Base-by-base conservation (phyloP, 2,329 filamentous ascomycete genomes). In the Penicillium polonicum region DNA sequence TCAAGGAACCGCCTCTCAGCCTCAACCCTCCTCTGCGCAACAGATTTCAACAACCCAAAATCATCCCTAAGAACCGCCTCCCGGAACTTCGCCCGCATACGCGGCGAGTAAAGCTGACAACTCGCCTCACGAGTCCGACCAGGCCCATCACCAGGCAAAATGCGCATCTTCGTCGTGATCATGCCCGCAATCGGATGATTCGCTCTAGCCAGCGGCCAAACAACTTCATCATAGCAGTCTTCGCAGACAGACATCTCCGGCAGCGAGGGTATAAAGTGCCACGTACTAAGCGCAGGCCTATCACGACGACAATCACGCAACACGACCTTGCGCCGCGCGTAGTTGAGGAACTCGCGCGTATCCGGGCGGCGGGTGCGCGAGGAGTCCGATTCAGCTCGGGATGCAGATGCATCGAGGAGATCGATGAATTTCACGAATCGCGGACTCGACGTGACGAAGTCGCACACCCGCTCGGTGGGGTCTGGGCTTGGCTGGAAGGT, bases 221-320 rank as follows among this genome's bases (percentile, higher is more conserved):
- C 85, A 0, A 91, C 83, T 23, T 91, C 86, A 17, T 90, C 84
- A 71, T 89, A 96, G 73, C 92, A 97, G 73, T 93, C 90, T 62
- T 89, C 86, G 74, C 92, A 97, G 4, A 96, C 88, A 0, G 89
- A 91, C 67, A 96, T 85, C 48, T 92, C 84, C 0, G 89, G 90
- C 0, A 95, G 77, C 15, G 84, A 80, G 0, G 89, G 85, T 72
- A 95, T 91, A 55, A 84, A 86, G 72, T 95, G 87, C 92, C 92
- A 97, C 13, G 81, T 82, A 54, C 85, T 82, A n/a, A 79, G 73
- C 2, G 88, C 74, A 5, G 85, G 80, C n/a, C 80, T 82, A 69
- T 89, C 85, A 35, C 85, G 81, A 21, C 79, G 78, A 69, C 91
- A 95, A 69, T 91, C 85, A 3, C 83, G 79, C 29, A 85, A 74